Evolutionary conservation across 108 stramenopile species (phyloP).

Genomic region (Skeletonema menzelii): DNA sequence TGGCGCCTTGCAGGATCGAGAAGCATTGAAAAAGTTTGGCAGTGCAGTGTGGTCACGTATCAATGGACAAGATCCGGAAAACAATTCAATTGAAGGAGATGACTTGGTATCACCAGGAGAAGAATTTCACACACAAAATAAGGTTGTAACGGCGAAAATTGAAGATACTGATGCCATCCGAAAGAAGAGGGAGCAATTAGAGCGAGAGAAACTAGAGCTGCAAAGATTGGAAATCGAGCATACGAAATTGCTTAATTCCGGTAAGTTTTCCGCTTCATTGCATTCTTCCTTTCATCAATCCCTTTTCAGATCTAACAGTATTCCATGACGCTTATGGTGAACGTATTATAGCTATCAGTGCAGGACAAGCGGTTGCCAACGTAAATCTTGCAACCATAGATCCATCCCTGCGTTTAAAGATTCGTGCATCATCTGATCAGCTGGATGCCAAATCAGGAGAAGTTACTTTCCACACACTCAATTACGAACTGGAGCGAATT

Average conservation of each 20-base stretch:
- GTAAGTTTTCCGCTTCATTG: constrained; percentile 17
- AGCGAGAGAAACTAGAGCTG: constrained; percentile 43
- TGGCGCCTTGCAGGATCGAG: constrained; percentile 92
- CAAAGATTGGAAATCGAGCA: constrained; percentile 61
- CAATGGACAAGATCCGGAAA: constrained; percentile 90
- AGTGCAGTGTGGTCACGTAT: constrained; percentile 93
- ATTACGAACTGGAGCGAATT: constrained; percentile 91
- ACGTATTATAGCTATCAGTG: constrained; percentile 48
- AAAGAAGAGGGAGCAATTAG: constrained; percentile 52
- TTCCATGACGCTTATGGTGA: neutral
- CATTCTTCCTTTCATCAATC: neutral
- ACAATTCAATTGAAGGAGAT: constrained; percentile 29
- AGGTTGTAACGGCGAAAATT: constrained; percentile 82
- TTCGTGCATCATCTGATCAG: constrained; percentile 65
- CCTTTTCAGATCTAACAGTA: neutral
- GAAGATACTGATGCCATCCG: constrained; percentile 79
- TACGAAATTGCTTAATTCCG: constrained; percentile 66
- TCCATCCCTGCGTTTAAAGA: constrained; percentile 64
- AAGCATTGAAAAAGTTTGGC: constrained; percentile 88
- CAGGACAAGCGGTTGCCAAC: constrained; percentile 83
- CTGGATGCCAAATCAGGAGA: constrained; percentile 65
- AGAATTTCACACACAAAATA: constrained; percentile 17
- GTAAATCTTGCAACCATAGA: constrained; percentile 77
- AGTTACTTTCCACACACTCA: constrained; percentile 73
- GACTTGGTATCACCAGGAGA: constrained; percentile 11